A percentile compares a stretch with the other conserved stretches of the same genome.
These are phyloP conservation scores for Paecilomyces niveus DNA, from an alignment of 2,329 filamentous ascomycete species.

Conservation along the genomic window DNA sequence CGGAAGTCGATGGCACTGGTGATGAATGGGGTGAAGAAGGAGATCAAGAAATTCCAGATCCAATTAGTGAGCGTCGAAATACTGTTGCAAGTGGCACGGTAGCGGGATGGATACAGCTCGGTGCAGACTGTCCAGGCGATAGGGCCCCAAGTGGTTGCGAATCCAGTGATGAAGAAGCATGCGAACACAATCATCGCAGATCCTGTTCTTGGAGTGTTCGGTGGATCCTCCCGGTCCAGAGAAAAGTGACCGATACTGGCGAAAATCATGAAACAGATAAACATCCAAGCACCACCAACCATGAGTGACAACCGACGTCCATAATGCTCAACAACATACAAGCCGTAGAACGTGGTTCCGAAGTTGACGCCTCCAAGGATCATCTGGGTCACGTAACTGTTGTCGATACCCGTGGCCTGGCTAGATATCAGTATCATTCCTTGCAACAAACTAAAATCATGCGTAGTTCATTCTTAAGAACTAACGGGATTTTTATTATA, in stretches of 20 bases:
- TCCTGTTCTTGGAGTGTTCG: conserved; percentile 44
- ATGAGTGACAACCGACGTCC: conserved; percentile 64
- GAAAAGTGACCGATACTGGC: conserved; percentile 50
- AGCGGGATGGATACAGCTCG: conserved; percentile 40
- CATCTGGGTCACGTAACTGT: conserved; percentile 61
- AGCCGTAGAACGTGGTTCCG: conserved; percentile 56
- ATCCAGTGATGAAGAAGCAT: conserved; percentile 68
- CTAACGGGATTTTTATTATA: too few relatives aligned
- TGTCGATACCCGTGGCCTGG: conserved; percentile 53
- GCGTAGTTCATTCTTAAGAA: too few relatives aligned
- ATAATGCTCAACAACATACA: conserved; percentile 64
- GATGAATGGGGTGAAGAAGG: conserved; percentile 78
- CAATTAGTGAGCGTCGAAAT: conserved; percentile 73
- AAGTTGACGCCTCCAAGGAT: conserved; percentile 65
- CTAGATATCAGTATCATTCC: not conserved
- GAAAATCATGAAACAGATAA: conserved; percentile 54
- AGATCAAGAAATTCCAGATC: conserved; percentile 67
- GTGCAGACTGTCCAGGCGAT: conserved; percentile 40
- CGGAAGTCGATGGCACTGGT: conserved; percentile 63
- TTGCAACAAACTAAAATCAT: not conserved
- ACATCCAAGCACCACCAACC: conserved; percentile 61
- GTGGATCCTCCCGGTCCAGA: conserved; percentile 32
- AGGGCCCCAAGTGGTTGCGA: conserved; percentile 65
- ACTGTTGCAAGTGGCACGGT: conserved; percentile 68
- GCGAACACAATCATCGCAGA: conserved; percentile 65